Conservation (phyloP, 2,329 filamentous ascomycete species). For the Colletotrichum tabaci region DNA sequence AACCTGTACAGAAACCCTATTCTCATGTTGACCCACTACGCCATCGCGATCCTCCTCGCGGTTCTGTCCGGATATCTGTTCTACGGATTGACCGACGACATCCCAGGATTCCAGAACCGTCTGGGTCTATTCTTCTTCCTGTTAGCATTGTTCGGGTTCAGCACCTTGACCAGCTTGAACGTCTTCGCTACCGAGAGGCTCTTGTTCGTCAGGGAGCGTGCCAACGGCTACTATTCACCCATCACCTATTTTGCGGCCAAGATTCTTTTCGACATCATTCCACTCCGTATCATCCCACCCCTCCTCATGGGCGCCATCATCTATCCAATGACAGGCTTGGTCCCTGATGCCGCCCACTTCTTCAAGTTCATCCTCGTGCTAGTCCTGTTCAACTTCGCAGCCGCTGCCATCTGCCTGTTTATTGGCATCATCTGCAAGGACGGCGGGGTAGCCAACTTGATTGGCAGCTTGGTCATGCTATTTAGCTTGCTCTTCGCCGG, state of each 20-base stretch:
- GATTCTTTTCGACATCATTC: slow-evolving; percentile 98
- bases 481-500: slow-evolving; percentile 97
- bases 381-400: slow-evolving; percentile 95
- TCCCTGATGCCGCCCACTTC: slow-evolving; percentile 86
- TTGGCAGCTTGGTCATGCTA: slow-evolving; percentile 96
- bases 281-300: slow-evolving; percentile 92
- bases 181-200: slow-evolving; percentile 94
- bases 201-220: slow-evolving; percentile 91
- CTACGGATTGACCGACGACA: slow-evolving; percentile 95
- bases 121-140: slow-evolving; percentile 98
- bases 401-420: slow-evolving; percentile 93
- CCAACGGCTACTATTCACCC: slow-evolving; percentile 96
- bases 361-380: slow-evolving; percentile 92
- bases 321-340: slow-evolving; percentile 97
- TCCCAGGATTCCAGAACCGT: slow-evolving; percentile 97
- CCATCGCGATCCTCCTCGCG: slow-evolving; percentile 93
- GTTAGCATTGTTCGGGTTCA: slow-evolving; percentile 95
- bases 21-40: slow-evolving; percentile 98
- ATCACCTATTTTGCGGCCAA: slow-evolving; percentile 96
- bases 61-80: slow-evolving; percentile 96
- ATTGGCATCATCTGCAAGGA: slow-evolving; percentile 97
- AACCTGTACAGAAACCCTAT: slow-evolving; percentile 98
- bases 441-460: slow-evolving; percentile 89
- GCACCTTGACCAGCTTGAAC: slow-evolving; percentile 91
- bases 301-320: slow-evolving; percentile 96